Conservation (phyloP, 177 flowering plant genomes). For the Tripterygium wilfordii region DNA sequence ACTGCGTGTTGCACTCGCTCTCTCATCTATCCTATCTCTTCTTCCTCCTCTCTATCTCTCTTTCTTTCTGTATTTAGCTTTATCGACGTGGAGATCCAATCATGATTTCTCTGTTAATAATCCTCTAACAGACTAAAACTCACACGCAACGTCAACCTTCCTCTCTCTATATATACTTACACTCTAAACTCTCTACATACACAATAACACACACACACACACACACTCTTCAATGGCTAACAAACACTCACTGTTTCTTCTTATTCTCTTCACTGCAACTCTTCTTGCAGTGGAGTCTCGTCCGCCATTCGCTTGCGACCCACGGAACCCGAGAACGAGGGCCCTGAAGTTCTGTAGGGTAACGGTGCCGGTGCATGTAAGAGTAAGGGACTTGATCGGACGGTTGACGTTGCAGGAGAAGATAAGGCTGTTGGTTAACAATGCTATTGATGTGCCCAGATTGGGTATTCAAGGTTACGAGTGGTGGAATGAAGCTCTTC, state of each 20-base stretch:
- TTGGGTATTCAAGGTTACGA: constrained; percentile 70
- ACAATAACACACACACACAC: not conserved
- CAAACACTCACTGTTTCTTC: not conserved
- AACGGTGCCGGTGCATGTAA: constrained; percentile 28
- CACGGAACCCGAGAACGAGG: constrained; percentile 28
- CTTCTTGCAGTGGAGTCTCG: constrained; percentile 12
- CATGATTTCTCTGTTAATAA: no score
- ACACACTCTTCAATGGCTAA: not conserved
- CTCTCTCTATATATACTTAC: no score
- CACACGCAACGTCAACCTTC: not conserved
- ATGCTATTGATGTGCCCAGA: constrained; percentile 56
- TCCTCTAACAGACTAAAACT: no score
- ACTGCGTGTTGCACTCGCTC: no score
- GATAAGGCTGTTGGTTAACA: constrained; percentile 55
- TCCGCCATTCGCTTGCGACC: constrained; percentile 58
- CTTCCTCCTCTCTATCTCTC: no score
- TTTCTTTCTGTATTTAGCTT: no score
- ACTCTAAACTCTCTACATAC: not conserved
- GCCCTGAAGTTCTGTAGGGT: constrained; percentile 35
- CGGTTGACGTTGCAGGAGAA: constrained; percentile 67
- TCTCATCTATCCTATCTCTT: no score
- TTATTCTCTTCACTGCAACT: not conserved
- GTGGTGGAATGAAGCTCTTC: constrained; percentile 97
- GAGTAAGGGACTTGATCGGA: constrained; percentile 64
- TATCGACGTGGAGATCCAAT: no score